Evolutionary conservation across 1,284 basidiomycete genomes (phyloP).

Genomic region (Fomitiporia mediterranea): DNA sequence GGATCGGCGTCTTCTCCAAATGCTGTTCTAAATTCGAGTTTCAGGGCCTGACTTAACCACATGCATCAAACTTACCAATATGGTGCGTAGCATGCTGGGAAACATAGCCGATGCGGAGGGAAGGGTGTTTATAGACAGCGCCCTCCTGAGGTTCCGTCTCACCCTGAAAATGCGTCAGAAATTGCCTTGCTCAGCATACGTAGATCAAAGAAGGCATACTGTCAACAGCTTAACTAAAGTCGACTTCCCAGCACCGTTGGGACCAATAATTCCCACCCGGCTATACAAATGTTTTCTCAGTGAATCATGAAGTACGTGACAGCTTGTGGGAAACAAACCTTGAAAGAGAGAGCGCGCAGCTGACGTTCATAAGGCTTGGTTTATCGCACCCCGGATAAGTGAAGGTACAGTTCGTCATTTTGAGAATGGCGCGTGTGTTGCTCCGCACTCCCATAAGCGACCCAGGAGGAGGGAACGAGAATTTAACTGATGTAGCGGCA

Average conservation of each 20-base stretch:
- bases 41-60: slow-evolving; percentile 14
- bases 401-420: slow-evolving; percentile 89
- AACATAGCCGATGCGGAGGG: slow-evolving; percentile 94
- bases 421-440: slow-evolving; percentile 94
- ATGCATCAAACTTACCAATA: slow-evolving; percentile 49
- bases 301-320: slow-evolving; percentile 8
- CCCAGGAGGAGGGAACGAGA: slow-evolving; percentile 94
- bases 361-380: slow-evolving; percentile 86
- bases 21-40: slow-evolving; percentile 63
- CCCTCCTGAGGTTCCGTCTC: slow-evolving; percentile 94
- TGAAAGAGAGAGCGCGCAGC: slow-evolving; percentile 89
- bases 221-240: slow-evolving; percentile 98
- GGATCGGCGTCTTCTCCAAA: slow-evolving; percentile 91
- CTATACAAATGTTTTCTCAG: slow-evolving; percentile 32
- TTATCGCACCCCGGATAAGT: slow-evolving; percentile 86
- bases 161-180: slow-evolving; percentile 48
- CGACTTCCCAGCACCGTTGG: slow-evolving; percentile 91
- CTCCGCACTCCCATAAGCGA: slow-evolving; percentile 97
- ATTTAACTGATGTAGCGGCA: slow-evolving; percentile 92
- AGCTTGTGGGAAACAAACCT: slow-evolving; percentile 44
- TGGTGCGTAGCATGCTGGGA: slow-evolving; percentile 98
- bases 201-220: slow-evolving; percentile 35
- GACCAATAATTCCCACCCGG: slow-evolving; percentile 87
- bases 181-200: background rate
- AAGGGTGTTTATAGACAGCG: slow-evolving; percentile 93